Evolutionary conservation across 2,329 filamentous ascomycete genomes (phyloP).

Genomic region (Sporothrix variecibatus): DNA sequence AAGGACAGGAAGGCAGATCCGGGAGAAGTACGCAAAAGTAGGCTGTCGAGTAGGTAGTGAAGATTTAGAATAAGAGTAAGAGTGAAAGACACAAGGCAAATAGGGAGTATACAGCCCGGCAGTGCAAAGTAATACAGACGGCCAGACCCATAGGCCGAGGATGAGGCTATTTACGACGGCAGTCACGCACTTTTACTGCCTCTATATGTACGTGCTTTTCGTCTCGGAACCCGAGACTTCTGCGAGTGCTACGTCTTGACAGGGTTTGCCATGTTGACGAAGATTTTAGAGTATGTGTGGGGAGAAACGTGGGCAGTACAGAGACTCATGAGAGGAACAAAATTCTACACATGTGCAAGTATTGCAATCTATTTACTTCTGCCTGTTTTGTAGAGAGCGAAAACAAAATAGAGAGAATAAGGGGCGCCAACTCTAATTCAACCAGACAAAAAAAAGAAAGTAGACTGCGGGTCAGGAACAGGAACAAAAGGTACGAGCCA

Average conservation of each 20-base stretch:
- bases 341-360: neutral
- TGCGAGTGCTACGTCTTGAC: conserved; percentile 1
- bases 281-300: neutral
- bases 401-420: neutral
- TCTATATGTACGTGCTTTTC: neutral
- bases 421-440: neutral
- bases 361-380: conserved; percentile 8
- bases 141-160: neutral
- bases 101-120: neutral
- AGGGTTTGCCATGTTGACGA: neutral
- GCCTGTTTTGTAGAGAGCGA: neutral
- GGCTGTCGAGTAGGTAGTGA: too few relatives aligned
- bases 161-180: conserved; percentile 14
- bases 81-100: neutral
- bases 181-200: neutral
- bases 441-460: neutral
- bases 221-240: neutral
- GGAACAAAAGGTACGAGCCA: neutral
- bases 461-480: neutral
- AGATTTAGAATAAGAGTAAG: neutral
- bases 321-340: neutral
- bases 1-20: neutral
- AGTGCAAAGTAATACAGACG: neutral
- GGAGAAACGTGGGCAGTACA: neutral
- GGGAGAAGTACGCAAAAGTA: neutral